Evolutionary conservation across 202 grass and related monocot genomes (phyloP), one percentile per base, ranked within the genome.

Genomic region (Brachypodium distachyon): DNA sequence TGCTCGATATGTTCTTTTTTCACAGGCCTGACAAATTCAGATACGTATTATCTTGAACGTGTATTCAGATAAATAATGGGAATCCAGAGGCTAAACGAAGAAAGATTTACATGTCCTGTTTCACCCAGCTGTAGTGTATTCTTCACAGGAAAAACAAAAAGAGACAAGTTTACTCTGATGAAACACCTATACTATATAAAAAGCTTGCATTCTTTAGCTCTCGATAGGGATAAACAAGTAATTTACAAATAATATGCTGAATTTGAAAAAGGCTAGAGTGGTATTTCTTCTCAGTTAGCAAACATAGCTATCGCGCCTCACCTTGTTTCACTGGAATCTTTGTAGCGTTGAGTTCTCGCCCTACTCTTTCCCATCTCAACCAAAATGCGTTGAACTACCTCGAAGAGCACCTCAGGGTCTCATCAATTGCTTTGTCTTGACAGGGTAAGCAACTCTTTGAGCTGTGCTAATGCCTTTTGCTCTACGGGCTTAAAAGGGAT

Each of bases 401-500:
- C 17, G 28, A 79, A 37, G 8, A 74, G 12, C 32, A 38, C 12
- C 5, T 25, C 62, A 60, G 40, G 0, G 26, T 4, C 1, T 44
- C 12, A 54, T 47, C 9, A 7, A 32, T 23, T 53, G 29, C n/a
- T 46, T 47, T 84, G 37, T 64, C 76, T 80, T 13, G 76, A 63
- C 4, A 72, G 61, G 25, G 37, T n/a, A 44, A 94, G 60, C 70
- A 95, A 42, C 70, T 87, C 86, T 68, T 92, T 98, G 27, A 90
- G 83, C 43, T 76, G 71, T 1, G 19, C 42, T 17, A 81, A 70
- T 34, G 87, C 55, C 12, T 70, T 98, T 25, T 94, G 74, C 71
- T 73, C 87, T 40, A 92, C 47, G 25, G 80, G n/a, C 73, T 98
- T 89, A 77, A 81, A 90, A 7, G 89, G 95, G 86, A 98, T 98